Percentiles rank a stretch among this genome's conserved stretches.
These are phyloP conservation scores for Xylariales sp. DNA, from an alignment of 2,329 filamentous ascomycete genomes.

Conservation along the genomic window DNA sequence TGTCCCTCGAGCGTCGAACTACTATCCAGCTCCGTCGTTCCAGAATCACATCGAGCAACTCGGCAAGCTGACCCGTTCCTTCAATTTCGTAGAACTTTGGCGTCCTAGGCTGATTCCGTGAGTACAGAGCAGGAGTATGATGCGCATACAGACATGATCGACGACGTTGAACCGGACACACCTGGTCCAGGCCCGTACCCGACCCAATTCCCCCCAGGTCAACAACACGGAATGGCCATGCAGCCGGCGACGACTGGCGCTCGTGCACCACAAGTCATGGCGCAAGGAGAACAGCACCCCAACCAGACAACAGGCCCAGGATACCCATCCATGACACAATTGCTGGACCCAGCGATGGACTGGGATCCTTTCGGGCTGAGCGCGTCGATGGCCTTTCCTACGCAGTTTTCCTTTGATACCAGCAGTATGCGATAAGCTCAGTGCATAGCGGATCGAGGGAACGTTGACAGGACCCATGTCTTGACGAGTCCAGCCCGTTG, in stretches of 20 bases:
- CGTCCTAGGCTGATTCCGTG: slow-evolving; percentile 64
- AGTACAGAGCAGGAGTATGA: slow-evolving; percentile 95
- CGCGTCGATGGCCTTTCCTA: slow-evolving; percentile 92
- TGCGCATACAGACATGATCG: slow-evolving; percentile 81
- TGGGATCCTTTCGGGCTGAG: slow-evolving; percentile 91
- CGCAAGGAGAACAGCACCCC: slow-evolving; percentile 23
- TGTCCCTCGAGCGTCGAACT: slow-evolving; percentile 39
- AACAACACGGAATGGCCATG: slow-evolving; percentile 30
- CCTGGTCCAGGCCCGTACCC: slow-evolving; percentile 65
- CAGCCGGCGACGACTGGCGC: slow-evolving; percentile 32
- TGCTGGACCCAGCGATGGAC: slow-evolving; percentile 77
- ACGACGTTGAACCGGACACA: slow-evolving; percentile 71
- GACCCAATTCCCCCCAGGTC: slow-evolving; percentile 42
- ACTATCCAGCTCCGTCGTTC: slow-evolving; percentile 77
- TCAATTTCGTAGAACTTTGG: slow-evolving; percentile 53
- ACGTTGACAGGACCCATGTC: too few relatives aligned
- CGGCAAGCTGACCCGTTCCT: slow-evolving; percentile 67
- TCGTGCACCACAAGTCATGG: slow-evolving; percentile 33
- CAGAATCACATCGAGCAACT: slow-evolving; percentile 94
- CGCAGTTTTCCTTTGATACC: slow-evolving; percentile 71
- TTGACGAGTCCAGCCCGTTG: too few relatives aligned
- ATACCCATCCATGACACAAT: slow-evolving; percentile 61
- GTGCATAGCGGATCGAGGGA: too few relatives aligned
- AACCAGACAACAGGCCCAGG: slow-evolving; percentile 27
- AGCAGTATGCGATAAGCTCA: slow-evolving; percentile 42